Conservation (phyloP, 495 filamentous ascomycete genomes). For the Aspergillus olivimuriae region DNA sequence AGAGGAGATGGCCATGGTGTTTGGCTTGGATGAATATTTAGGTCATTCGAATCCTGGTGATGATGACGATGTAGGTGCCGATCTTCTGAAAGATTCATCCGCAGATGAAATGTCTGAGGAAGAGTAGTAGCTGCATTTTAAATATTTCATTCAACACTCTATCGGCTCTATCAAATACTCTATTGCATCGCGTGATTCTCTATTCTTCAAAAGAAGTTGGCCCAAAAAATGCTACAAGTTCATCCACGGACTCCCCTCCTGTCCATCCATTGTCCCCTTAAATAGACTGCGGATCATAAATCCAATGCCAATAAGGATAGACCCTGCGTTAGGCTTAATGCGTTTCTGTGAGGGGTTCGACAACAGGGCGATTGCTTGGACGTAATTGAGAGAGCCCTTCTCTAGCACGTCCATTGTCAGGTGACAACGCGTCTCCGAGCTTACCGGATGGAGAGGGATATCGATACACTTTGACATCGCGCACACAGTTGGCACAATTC, state of each 20-base stretch:
- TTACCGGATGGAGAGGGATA: constrained; percentile 15
- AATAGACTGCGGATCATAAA: constrained; percentile 21
- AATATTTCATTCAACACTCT: no score
- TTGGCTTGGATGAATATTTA: constrained; percentile 16
- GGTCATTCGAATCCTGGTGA: constrained; percentile 3
- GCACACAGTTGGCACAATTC: constrained; percentile 13
- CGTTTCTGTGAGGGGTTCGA: constrained; percentile 19
- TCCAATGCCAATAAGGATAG: constrained; percentile 18
- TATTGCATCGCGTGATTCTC: no score
- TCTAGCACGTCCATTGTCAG: constrained; percentile 16
- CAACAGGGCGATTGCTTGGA: constrained; percentile 15
- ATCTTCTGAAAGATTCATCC: no score
- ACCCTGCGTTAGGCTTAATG: constrained; percentile 18
- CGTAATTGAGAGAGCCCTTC: constrained; percentile 17
- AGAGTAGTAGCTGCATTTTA: no score
- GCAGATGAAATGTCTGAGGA: no score
- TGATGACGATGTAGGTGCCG: no score
- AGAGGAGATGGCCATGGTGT: constrained; percentile 17
- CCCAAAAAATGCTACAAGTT: no score
- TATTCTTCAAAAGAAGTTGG: no score
- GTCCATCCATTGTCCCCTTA: constrained; percentile 10
- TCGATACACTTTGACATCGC: constrained; percentile 14
- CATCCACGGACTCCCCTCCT: constrained; percentile 5
- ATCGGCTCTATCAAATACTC: no score
- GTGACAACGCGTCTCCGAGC: constrained; percentile 14